phyloP scores from a whole-genome alignment of 306 rosid genomes.

The Castanopsis chinensis region DNA sequence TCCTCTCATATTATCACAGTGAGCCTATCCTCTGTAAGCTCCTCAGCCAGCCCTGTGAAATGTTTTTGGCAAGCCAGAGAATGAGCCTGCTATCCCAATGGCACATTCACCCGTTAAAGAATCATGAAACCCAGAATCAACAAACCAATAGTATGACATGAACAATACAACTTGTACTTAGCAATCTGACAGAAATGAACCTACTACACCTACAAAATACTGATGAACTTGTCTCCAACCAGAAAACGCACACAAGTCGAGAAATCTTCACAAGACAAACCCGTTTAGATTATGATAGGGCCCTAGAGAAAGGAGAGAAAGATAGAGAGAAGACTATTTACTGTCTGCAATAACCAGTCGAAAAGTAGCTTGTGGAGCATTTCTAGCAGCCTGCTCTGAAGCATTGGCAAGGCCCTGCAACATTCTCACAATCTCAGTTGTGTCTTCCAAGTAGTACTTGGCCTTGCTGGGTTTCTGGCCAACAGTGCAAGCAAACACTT shows the following conservation, averaged over 20 bases:
- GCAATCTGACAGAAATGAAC: background rate
- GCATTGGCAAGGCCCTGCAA: constrained; percentile 78
- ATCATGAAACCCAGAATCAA: too few species aligned
- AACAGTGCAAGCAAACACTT: constrained; percentile 58
- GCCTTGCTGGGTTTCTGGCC: constrained; percentile 70
- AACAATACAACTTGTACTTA: background rate
- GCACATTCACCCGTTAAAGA: too few species aligned
- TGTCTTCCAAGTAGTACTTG: constrained; percentile 69
- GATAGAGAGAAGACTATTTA: constrained; percentile 27
- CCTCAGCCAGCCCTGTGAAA: too few species aligned
- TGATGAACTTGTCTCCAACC: background rate
- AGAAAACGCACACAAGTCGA: background rate
- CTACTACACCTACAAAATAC: background rate
- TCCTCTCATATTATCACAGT: too few species aligned
- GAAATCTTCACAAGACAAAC: background rate
- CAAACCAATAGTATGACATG: background rate
- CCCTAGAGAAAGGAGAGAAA: background rate
- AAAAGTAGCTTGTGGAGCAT: constrained; percentile 24
- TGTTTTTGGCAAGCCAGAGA: too few species aligned
- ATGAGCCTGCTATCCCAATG: too few species aligned
- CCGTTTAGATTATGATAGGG: constrained; percentile 17
- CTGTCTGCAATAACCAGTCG: constrained; percentile 30
- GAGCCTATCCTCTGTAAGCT: too few species aligned
- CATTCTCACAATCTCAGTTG: constrained; percentile 81
- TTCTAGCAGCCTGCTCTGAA: constrained; percentile 49